Evolutionary conservation across 257 asterid species (phyloP).

Genomic region (Marsdenia floribunda): DNA sequence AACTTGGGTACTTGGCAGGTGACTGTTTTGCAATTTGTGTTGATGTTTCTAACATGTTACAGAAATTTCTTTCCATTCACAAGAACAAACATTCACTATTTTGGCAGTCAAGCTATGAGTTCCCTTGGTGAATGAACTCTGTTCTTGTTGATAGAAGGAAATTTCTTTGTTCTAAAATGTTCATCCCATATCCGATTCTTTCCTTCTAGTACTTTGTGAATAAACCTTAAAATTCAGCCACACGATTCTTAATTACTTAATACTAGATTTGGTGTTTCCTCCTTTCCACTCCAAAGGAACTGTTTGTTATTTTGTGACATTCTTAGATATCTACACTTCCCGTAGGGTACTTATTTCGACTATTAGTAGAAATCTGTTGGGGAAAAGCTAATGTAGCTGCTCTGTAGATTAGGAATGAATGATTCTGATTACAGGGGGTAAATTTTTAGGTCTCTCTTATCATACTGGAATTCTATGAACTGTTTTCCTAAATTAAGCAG

Average conservation of each 20-base stretch:
- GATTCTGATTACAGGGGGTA: not conserved
- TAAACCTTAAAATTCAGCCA: not conserved
- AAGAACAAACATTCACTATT: not conserved
- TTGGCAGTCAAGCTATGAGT: not conserved
- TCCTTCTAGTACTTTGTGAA: not conserved
- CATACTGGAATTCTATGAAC: not conserved
- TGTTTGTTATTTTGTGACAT: not conserved
- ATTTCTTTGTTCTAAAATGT: not conserved
- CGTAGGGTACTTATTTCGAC: not conserved
- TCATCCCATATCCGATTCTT: not conserved
- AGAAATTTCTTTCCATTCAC: not conserved
- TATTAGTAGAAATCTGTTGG: not conserved
- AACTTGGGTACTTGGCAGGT: conserved; percentile 99
- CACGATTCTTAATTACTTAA: not conserved
- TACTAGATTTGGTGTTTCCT: not conserved
- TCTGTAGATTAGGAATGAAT: not conserved
- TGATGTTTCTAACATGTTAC: not conserved
- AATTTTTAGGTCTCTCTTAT: not conserved
- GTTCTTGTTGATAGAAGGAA: not conserved
- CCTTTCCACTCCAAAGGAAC: not conserved
- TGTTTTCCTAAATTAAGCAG: not conserved
- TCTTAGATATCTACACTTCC: not conserved
- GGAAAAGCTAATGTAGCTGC: not conserved
- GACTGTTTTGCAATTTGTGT: conserved; percentile 12
- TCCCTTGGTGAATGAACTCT: not conserved